Percentiles rank a stretch among this genome's conserved stretches.
Conservation (phyloP, 164 flowering plant genomes). For the Warburgia ugandensis region DNA sequence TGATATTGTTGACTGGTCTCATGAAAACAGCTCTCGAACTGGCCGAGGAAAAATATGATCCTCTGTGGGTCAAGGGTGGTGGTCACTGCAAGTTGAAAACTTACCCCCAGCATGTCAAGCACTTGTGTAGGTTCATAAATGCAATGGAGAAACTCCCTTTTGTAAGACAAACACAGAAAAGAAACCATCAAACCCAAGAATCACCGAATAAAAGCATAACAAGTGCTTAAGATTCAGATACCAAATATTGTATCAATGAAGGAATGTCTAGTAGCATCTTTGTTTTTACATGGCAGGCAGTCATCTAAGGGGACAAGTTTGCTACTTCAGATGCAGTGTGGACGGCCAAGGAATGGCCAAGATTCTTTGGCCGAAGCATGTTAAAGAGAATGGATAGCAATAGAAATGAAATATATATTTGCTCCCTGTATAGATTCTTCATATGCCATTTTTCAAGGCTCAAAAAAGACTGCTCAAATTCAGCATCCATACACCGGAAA, state of each 20-base stretch:
- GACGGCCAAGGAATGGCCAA: slow-evolving; percentile 1
- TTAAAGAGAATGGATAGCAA: slow-evolving; percentile 4
- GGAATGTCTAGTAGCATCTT: no score
- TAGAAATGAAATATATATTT: slow-evolving; percentile 4
- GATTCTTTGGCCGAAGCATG: slow-evolving; percentile 6
- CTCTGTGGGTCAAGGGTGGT: slow-evolving; percentile 92
- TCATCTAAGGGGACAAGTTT: no score
- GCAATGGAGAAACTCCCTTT: slow-evolving; percentile 78
- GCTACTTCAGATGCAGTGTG: no score
- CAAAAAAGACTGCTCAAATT: no score
- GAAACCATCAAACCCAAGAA: slow-evolving; percentile 28
- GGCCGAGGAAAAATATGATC: slow-evolving; percentile 89
- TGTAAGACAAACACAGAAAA: slow-evolving; percentile 38
- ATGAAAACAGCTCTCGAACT: slow-evolving; percentile 91
- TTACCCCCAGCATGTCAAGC: slow-evolving; percentile 88
- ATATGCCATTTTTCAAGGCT: no score
- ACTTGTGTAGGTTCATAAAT: slow-evolving; percentile 77
- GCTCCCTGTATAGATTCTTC: not conserved
- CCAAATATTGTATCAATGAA: no score
- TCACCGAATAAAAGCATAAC: slow-evolving; percentile 63
- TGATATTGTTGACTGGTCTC: slow-evolving; percentile 89
- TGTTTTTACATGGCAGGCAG: no score
- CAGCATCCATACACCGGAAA: not conserved
- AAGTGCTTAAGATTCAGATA: slow-evolving; percentile 68
- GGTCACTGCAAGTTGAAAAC: slow-evolving; percentile 98